Evolutionary conservation across 176 grass and related monocot species (phyloP), one percentile per base, ranked within the genome.

Genomic region (Echinochloa phyllopogon): DNA sequence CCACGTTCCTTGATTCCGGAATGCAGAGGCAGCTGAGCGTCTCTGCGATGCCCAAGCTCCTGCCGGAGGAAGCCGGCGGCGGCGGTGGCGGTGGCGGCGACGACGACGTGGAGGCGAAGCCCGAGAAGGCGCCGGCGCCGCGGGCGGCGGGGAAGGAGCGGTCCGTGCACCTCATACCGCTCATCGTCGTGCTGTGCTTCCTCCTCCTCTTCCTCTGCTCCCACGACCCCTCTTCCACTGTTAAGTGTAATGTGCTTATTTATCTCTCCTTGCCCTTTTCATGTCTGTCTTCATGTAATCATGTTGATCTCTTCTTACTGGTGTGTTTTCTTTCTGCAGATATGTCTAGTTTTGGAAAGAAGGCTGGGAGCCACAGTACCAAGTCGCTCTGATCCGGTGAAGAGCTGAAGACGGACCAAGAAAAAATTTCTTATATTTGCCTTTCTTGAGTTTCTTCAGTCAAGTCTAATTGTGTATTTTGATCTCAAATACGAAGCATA

Each of bases 21-120:
- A 89, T 91, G 89, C 80, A 87, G 89, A 79, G 85, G 89, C 89
- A 87, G 89, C 51, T 91, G 75, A 91, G 89, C 85, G 3, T 70
- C 43, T 78, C 85, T 24, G 44, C 61, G 75, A 60, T 87, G 57
- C 80, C 85, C 75, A 75, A 61, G 33, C 56, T 84, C 33, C 59
- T 55, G 62, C 10, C 18, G 51, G 67, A 60, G 67, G 88, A 86
- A 65, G 83, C 7, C 10, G 48, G 5, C 3, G 25, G 10, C 76
- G n/a, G n/a, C 2, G 57, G 29, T 2, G 57, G 4, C 5, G 81
- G 41, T 2, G 57, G 4, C 5, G 81, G 41, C 21, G 72, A 8
- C 39, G 83, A 70, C 77, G 88, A 83, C 41, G 13, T 79, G 75
- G 84, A 87, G 75, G 74, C 89, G n/a, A 90, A 90, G 84, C 59